Evolutionary conservation across 768 basidiomycete species (phyloP).

Genomic region (Leccinum sublutescens): DNA sequence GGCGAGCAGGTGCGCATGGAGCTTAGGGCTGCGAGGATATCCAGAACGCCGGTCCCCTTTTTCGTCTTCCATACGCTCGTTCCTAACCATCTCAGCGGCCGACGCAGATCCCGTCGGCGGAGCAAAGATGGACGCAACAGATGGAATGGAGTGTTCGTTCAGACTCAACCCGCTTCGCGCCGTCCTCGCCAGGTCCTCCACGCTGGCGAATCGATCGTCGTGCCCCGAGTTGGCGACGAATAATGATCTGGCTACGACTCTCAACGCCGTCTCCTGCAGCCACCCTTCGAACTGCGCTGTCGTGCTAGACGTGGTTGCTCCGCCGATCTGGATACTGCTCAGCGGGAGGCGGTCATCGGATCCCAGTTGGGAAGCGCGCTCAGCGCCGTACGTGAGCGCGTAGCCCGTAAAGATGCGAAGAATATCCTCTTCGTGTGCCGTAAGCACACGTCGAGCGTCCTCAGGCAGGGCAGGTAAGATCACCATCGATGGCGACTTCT

Average conservation of each 20-base stretch:
- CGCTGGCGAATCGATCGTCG: slow-evolving; percentile 48
- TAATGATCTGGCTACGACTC: slow-evolving; percentile 47
- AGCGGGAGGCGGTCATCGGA: slow-evolving; percentile 49
- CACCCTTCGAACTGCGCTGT: slow-evolving; percentile 33
- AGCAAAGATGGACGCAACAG: slow-evolving; percentile 39
- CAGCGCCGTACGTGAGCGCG: slow-evolving; percentile 46
- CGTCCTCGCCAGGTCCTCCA: slow-evolving; percentile 52
- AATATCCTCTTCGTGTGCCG: slow-evolving; percentile 47
- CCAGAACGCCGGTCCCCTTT: not conserved
- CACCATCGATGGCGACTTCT: slow-evolving; percentile 55
- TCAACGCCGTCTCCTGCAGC: slow-evolving; percentile 40
- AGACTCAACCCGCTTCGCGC: slow-evolving; percentile 53
- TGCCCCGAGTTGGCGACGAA: slow-evolving; percentile 73
- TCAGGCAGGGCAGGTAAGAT: slow-evolving; percentile 50
- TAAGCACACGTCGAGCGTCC: slow-evolving; percentile 41
- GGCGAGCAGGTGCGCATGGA: not conserved
- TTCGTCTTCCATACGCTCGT: not conserved
- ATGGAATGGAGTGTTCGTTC: slow-evolving; percentile 60
- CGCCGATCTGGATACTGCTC: slow-evolving; percentile 34
- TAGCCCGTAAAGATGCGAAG: slow-evolving; percentile 56
- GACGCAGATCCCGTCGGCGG: slow-evolving; percentile 17
- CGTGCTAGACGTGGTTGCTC: slow-evolving; percentile 3
- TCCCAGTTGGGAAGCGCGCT: slow-evolving; percentile 39
- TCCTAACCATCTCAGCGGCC: not conserved
- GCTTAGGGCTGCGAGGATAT: not conserved